Evolutionary conservation across 192 early-diverging fungal species (phyloP), one percentile per base, ranked within the genome.

Genomic region (Coemansia sp.): DNA sequence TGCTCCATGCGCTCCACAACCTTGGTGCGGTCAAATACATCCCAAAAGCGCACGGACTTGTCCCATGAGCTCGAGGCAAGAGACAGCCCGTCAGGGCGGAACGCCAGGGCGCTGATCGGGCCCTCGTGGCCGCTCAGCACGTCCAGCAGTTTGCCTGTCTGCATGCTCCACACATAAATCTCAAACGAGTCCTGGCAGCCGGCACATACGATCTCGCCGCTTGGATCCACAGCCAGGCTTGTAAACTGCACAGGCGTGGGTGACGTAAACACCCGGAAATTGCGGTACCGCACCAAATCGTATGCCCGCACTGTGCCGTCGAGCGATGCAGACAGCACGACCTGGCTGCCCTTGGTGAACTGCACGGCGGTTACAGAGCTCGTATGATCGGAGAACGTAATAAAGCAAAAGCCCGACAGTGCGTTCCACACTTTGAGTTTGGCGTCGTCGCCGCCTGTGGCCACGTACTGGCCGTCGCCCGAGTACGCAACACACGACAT

Each of bases 391-490:
- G 89, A 83, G 63, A 99, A 98, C 0, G 98, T 99, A 39, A 99
- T 94, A 81, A 94, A 99, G 73, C 96, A 98, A 73, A 95, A 98
- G 21, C 98, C 98, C 1, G 94, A 88, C 29, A 89, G 82, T 1
- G 93, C 90, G 72, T 97, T 98, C 98, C 98, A 99, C 10, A 98
- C 88, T 73, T 99, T 99, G 63, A 99, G 86, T 75, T 98, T 98
- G 27, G 92, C 91, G 76, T 98, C 95, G 69, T 95, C 94, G 9
- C 94, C 98, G 22, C 96, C 95, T 0, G 98, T 97, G 19, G 90
- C 95, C 45, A 99, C 79, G 63, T 88, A 92, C 75, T 98, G 94
- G 19, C 95, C 94, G 66, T 98, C 95, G 9, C 90, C 82, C 15
- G 93, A 93, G 73, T 97, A 98, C 0, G 90, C 85, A 0, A 97